These are phyloP conservation scores for Cladosporium sp. DNA, from an alignment of 2,329 filamentous ascomycete species.

Conservation along the genomic window DNA sequence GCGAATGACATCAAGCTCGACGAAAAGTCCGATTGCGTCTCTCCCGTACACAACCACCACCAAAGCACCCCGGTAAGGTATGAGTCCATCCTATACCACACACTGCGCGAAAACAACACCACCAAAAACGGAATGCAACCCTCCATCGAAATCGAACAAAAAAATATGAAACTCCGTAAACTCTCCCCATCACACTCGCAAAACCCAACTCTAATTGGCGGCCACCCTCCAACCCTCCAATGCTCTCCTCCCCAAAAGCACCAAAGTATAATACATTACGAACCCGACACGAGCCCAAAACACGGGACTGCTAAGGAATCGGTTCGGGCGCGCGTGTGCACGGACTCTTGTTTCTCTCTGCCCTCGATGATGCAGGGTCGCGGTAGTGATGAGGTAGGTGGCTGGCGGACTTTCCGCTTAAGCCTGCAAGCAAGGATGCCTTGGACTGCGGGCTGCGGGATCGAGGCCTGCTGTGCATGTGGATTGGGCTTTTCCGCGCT, in stretches of 20 bases:
- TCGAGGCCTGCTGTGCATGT: not conserved
- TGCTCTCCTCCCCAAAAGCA: no score
- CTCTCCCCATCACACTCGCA: not conserved
- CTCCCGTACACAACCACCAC: not conserved
- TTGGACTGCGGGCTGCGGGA: not conserved
- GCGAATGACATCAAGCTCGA: not conserved
- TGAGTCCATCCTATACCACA: no score
- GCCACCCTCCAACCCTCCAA: not conserved
- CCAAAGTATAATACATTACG: not conserved
- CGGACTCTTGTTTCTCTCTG: not conserved
- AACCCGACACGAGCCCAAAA: not conserved
- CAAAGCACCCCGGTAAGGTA: no score
- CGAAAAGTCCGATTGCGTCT: not conserved
- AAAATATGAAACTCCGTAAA: not conserved
- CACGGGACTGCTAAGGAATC: not conserved
- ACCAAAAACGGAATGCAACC: not conserved
- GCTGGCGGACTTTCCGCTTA: not conserved
- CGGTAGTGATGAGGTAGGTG: constrained; percentile 1
- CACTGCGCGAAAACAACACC: no score
- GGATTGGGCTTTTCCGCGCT: not conserved
- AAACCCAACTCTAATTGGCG: not conserved
- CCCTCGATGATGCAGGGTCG: not conserved
- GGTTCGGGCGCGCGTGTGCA: not conserved
- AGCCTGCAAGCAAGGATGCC: not conserved
- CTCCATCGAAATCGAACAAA: not conserved